A percentile compares a stretch with the other conserved stretches of the same genome.
These are phyloP conservation scores for Argentina anserina DNA, from an alignment of 306 rosid genomes.

Conservation along the genomic window DNA sequence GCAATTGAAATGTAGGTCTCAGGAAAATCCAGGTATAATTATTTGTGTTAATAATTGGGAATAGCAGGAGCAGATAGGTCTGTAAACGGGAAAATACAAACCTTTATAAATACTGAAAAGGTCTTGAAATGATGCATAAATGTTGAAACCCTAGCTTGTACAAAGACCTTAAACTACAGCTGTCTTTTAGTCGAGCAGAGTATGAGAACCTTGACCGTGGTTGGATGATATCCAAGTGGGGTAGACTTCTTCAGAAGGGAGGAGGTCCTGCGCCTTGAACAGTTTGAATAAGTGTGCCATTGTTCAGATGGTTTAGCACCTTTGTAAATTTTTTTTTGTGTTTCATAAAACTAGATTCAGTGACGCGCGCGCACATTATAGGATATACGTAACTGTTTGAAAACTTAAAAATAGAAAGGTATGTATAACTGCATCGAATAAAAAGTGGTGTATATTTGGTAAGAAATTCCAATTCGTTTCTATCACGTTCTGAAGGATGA, in stretches of 20 bases:
- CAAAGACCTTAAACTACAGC: background rate
- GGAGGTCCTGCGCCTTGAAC: background rate
- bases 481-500: background rate
- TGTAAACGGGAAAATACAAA: background rate
- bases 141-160: background rate
- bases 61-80: background rate
- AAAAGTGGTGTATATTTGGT: background rate
- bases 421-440: too few species aligned
- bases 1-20: background rate
- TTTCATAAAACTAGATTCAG: too few species aligned
- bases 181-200: background rate
- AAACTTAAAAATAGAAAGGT: too few species aligned
- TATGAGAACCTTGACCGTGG: background rate
- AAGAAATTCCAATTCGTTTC: background rate
- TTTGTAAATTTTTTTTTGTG: too few species aligned
- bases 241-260: background rate
- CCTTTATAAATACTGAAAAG: background rate
- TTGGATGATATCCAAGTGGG: background rate
- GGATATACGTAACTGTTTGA: too few species aligned
- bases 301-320: background rate
- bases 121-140: background rate
- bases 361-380: too few species aligned
- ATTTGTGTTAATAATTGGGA: background rate
- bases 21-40: background rate
- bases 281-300: background rate